phyloP scores from a whole-genome alignment of 1,284 basidiomycete species.

The Gymnopus androsaceus region DNA sequence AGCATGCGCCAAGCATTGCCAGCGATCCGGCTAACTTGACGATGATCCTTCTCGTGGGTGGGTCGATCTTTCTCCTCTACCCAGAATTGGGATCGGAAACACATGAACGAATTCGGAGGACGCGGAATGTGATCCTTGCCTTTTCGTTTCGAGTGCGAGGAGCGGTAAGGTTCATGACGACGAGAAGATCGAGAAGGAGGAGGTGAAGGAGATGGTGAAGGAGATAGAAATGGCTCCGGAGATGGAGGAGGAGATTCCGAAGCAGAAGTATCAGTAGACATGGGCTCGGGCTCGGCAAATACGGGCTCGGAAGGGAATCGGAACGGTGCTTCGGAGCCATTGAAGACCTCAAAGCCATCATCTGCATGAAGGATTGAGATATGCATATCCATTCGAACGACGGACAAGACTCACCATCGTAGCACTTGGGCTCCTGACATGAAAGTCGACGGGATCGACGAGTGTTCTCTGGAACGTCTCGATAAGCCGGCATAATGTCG shows the following conservation, averaged over 20 bases:
- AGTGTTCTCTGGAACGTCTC: constrained; percentile 25
- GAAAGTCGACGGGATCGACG: constrained; percentile 33
- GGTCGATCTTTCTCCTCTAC: constrained; percentile 43
- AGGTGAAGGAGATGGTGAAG: no score
- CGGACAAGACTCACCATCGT: constrained; percentile 28
- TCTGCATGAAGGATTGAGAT: constrained; percentile 11
- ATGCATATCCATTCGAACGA: neutral
- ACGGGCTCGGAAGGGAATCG: constrained; percentile 6
- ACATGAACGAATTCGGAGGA: constrained; percentile 84
- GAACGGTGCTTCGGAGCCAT: neutral
- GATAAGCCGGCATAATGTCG: constrained; percentile 33
- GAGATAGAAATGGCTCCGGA: constrained; percentile 9
- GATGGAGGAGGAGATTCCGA: constrained; percentile 12
- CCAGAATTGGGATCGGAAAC: constrained; percentile 76
- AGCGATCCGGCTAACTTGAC: constrained; percentile 53
- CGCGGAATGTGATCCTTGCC: constrained; percentile 59
- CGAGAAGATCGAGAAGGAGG: constrained; percentile 1
- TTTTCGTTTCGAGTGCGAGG: constrained; percentile 45
- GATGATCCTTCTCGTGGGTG: constrained; percentile 46
- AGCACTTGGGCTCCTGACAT: constrained; percentile 33
- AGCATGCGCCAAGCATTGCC: constrained; percentile 34
- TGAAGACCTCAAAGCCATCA: constrained; percentile 18
- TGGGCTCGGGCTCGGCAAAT: neutral
- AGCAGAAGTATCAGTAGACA: constrained; percentile 7
- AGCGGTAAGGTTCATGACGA: neutral